These are phyloP conservation scores for Neurospora sp. DNA, from an alignment of 2,329 filamentous ascomycete genomes.

Conservation along the genomic window DNA sequence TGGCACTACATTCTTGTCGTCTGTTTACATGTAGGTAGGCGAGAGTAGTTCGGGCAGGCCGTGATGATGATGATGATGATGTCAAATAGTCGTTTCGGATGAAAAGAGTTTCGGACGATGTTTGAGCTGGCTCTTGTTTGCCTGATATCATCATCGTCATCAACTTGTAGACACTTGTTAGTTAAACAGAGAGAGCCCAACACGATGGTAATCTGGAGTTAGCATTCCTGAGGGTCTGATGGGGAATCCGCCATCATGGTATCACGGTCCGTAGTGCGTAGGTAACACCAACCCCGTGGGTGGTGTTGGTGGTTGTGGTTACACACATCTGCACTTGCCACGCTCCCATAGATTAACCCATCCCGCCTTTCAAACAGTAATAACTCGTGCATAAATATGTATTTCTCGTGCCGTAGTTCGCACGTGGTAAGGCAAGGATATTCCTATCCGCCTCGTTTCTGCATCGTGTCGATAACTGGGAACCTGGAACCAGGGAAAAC, in stretches of 20 bases:
- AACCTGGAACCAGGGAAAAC: background rate
- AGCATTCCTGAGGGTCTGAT: background rate
- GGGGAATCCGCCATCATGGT: background rate
- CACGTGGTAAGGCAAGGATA: constrained; percentile 3
- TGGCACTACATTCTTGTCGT: background rate
- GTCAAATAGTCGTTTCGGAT: background rate
- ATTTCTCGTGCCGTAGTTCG: background rate
- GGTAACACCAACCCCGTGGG: background rate
- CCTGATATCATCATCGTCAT: background rate
- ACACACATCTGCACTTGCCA: background rate
- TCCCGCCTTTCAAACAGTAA: background rate
- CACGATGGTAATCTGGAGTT: background rate
- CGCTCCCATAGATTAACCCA: background rate
- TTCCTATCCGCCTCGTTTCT: background rate
- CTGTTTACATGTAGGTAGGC: background rate
- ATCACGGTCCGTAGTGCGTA: background rate
- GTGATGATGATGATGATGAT: background rate
- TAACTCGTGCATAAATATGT: background rate
- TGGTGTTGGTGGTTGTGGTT: background rate
- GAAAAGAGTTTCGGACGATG: background rate
- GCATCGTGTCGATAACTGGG: background rate
- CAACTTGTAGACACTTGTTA: background rate
- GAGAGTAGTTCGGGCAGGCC: background rate
- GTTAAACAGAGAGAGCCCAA: background rate
- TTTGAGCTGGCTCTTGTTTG: background rate